These are phyloP conservation scores for Ploettnerulaceae sp. DNA, from an alignment of 2,329 filamentous ascomycete species.

Conservation along the genomic window DNA sequence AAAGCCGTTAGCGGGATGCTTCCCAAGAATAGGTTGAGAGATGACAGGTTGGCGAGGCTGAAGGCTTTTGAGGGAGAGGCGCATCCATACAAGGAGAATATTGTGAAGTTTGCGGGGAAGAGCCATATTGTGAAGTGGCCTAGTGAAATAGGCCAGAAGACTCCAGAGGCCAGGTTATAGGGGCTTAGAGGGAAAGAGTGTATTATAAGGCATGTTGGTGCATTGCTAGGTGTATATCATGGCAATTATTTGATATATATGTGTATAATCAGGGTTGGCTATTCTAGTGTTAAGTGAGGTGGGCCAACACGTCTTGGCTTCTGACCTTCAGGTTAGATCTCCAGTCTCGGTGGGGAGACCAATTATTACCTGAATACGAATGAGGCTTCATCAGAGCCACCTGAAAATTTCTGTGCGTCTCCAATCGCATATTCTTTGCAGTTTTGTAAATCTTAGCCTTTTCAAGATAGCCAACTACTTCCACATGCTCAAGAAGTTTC, in stretches of 20 bases:
- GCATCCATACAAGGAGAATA: slow-evolving; percentile 88
- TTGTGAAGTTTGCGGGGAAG: slow-evolving; percentile 66
- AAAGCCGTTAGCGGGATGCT: slow-evolving; percentile 96
- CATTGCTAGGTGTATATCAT: slow-evolving; percentile 6
- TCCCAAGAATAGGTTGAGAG: slow-evolving; percentile 89
- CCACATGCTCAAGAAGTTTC: too few relatives aligned
- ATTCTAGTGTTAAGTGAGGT: too few relatives aligned
- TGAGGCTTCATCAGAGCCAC: too few relatives aligned
- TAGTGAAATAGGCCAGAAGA: background rate
- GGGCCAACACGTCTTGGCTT: too few relatives aligned
- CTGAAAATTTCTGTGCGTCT: too few relatives aligned
- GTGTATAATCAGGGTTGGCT: too few relatives aligned
- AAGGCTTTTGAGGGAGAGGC: slow-evolving; percentile 94
- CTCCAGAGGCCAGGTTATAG: slow-evolving; percentile 2
- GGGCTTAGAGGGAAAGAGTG: background rate
- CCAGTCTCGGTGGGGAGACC: too few relatives aligned
- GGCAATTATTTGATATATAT: background rate
- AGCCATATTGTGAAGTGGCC: slow-evolving; percentile 27
- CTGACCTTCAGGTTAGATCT: too few relatives aligned
- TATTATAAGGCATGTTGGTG: slow-evolving; percentile 3
- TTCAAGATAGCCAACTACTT: too few relatives aligned
- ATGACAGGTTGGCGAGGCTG: slow-evolving; percentile 78
- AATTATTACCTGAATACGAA: too few relatives aligned
- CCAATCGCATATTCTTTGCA: too few relatives aligned
- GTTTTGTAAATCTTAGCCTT: too few relatives aligned